phyloP scores from a whole-genome alignment of 116 monocot species.

The Papilionanthe hybrid region DNA sequence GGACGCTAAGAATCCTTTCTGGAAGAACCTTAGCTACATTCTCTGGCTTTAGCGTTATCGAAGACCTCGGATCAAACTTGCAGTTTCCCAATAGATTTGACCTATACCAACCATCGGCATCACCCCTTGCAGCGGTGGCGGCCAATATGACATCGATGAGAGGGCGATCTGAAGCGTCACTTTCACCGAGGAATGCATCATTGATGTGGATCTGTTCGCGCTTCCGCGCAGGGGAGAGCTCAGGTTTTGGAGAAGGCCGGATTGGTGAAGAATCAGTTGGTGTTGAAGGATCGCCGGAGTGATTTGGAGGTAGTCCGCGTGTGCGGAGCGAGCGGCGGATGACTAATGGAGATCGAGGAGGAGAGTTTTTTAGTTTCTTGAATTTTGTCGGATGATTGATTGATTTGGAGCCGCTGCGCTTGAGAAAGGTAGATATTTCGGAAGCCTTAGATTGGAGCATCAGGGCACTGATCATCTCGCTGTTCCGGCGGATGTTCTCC shows the following conservation, averaged over 20 bases:
- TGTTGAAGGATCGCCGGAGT: neutral
- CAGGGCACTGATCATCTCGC: conserved; percentile 67
- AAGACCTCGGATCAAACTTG: conserved; percentile 29
- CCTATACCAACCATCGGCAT: neutral
- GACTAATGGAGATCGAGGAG: conserved; percentile 2
- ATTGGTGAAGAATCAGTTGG: neutral
- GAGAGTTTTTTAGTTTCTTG: neutral
- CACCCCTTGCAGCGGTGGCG: conserved; percentile 1
- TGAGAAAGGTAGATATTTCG: conserved; percentile 37
- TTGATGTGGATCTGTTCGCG: conserved; percentile 10
- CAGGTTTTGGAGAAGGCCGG: neutral
- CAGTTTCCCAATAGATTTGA: neutral
- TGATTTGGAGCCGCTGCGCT: conserved; percentile 9
- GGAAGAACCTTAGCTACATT: conserved; percentile 44
- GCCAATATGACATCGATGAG: conserved; percentile 21
- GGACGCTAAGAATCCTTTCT: conserved; percentile 40
- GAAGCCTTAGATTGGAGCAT: conserved; percentile 45
- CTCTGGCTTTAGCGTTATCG: conserved; percentile 31
- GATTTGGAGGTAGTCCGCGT: conserved; percentile 55
- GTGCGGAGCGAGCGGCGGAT: conserved; percentile 73
- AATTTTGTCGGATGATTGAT: neutral
- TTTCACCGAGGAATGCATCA: conserved; percentile 20
- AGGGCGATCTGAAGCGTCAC: neutral
- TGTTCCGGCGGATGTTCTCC: conserved; percentile 83
- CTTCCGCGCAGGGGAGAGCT: conserved; percentile 4